A percentile compares a stretch with the other conserved stretches of the same genome.
These are phyloP conservation scores for grape (Vitis vinifera) DNA, from an alignment of 164 flowering plant species.

Conservation along the genomic window ASM3070453v1 NC_081821.1:11419001-11419500, in stretches of 20 bases:
- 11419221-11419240: no score
- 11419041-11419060: slow-evolving; percentile 49
- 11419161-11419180: slow-evolving; percentile 36
- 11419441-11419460: background rate
- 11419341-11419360: slow-evolving; percentile 72
- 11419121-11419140: slow-evolving; percentile 48
- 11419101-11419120: slow-evolving; percentile 44
- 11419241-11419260: no score
- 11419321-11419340: slow-evolving; percentile 52
- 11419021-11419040: slow-evolving; percentile 54
- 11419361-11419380: slow-evolving; percentile 83
- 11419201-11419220: no score
- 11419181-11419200: background rate
- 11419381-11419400: slow-evolving; percentile 65
- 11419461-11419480: background rate
- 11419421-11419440: background rate
- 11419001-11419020: background rate
- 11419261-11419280: no score
- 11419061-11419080: slow-evolving; percentile 59
- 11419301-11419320: slow-evolving; percentile 34
- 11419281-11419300: background rate
- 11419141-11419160: slow-evolving; percentile 69
- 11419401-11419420: slow-evolving; percentile 43
- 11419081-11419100: slow-evolving; percentile 74
- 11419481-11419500: background rate